Evolutionary conservation across 495 filamentous ascomycete genomes (phyloP), one percentile per base, ranked within the genome.

Genomic region (Symbiotaphrina buchneri): DNA sequence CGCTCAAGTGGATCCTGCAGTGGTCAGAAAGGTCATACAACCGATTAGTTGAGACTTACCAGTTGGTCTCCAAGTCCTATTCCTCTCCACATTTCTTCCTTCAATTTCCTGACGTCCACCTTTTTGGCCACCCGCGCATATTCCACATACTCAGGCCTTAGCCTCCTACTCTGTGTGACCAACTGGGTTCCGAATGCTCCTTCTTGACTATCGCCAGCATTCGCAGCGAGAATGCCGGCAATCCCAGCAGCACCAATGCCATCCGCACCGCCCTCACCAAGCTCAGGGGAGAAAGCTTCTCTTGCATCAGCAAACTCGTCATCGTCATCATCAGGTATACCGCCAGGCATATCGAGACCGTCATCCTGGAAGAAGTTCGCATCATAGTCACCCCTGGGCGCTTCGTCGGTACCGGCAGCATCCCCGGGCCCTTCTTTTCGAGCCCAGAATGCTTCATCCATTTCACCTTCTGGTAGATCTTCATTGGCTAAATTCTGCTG

Each of bases 281-380:
- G 37, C n/a, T 65, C 63, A 2, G 83, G 85, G 0, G 80, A 82
- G 43, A 95, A 73, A 45, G 78, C 71, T 40, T 95, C 87, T 37
- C 79, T 59, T 11, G 87, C 87, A 51, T 99, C 87, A 5, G 83
- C 78, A 44, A 95, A 95, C 39, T 68, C 67, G 29, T 78, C 63
- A 17, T 81, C 80, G 33, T 92, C 82, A 41, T 87, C 81, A 21
- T 74, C 72, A 29, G 53, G 59, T 30, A 63, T 63, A 21, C 69
- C 77, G 14, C 71, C 73, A 4, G 68, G 62, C 38, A 77, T 71
- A 21, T 72, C 69, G 33, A 92, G 60, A n/a, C 70, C 81, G 47
- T 93, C 85, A 42, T 99, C 87, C 34, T 78, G 71, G 58, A 95
- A 99, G 65, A 95, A 99, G 41, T 95, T 78, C 27, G 90, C 87